A percentile compares a stretch with the other conserved stretches of the same genome.
These are phyloP conservation scores for Micromonas pusilla DNA, from an alignment of 139 green algal genomes.

Conservation along the genomic window DNA sequence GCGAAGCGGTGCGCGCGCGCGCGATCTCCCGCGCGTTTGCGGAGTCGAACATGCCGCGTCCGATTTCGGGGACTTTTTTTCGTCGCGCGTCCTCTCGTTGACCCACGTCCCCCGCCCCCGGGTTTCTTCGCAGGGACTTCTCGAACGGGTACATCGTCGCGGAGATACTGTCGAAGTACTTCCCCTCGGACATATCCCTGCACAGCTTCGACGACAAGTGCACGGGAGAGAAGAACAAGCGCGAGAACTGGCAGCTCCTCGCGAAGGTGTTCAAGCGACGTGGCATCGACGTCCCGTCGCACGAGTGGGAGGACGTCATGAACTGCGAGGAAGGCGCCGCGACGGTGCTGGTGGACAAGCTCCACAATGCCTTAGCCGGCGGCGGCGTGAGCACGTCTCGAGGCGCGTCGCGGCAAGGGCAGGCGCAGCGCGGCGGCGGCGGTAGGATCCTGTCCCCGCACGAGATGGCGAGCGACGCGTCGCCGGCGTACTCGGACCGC, in stretches of 20 bases:
- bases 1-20: not conserved
- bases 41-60: not conserved
- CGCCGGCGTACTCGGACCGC: too few relatives aligned
- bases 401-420: too few relatives aligned
- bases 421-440: too few relatives aligned
- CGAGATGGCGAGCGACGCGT: too few relatives aligned
- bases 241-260: not conserved
- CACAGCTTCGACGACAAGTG: not conserved
- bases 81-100: not conserved
- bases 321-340: not conserved
- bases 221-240: not conserved
- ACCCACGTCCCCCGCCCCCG: not conserved
- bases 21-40: too few relatives aligned
- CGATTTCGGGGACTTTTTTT: not conserved
- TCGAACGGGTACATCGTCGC: not conserved
- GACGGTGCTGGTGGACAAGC: not conserved
- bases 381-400: too few relatives aligned
- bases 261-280: not conserved
- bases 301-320: not conserved
- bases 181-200: not conserved
- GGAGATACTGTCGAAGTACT: not conserved
- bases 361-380: not conserved
- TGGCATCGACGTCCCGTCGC: not conserved
- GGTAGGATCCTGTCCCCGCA: too few relatives aligned
- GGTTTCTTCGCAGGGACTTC: not conserved